A percentile compares a stretch with the other conserved stretches of the same genome.
phyloP scores from a whole-genome alignment of 352 stramenopile genomes.

The Globisporangium iwayamae region DNA sequence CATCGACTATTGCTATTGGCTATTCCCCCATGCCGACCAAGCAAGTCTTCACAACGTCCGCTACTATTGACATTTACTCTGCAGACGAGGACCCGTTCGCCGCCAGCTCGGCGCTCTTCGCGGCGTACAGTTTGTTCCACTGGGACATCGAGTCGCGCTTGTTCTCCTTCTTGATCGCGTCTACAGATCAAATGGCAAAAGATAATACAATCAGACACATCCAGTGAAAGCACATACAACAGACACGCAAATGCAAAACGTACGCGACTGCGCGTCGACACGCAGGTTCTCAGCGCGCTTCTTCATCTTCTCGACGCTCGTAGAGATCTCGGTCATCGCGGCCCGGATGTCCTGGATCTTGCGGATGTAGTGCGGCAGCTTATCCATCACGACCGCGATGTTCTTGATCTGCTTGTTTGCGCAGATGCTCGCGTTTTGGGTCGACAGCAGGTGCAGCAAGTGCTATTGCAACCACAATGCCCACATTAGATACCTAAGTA shows the following conservation, averaged over 20 bases:
- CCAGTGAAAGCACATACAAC: neutral
- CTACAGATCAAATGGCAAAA: conserved; percentile 18
- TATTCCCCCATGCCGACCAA: too few relatives aligned
- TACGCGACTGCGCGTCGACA: conserved; percentile 78
- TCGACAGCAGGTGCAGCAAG: conserved; percentile 40
- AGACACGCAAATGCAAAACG: conserved; percentile 13
- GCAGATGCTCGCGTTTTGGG: conserved; percentile 50
- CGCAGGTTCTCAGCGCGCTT: conserved; percentile 58
- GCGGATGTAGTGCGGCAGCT: conserved; percentile 60
- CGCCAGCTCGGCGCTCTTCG: conserved; percentile 33
- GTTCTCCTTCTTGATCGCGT: conserved; percentile 81
- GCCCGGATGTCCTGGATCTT: conserved; percentile 64
- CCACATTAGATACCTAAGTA: too few relatives aligned
- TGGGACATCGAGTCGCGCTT: conserved; percentile 66
- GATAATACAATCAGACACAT: neutral
- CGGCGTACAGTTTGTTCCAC: conserved; percentile 78
- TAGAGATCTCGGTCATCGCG: conserved; percentile 58
- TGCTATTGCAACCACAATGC: conserved; percentile 23
- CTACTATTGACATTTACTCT: neutral
- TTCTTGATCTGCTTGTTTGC: conserved; percentile 59
- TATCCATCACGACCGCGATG: conserved; percentile 60
- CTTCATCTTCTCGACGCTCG: conserved; percentile 66
- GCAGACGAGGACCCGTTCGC: neutral
- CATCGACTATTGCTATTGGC: too few relatives aligned
- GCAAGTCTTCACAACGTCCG: neutral